Evolutionary conservation across 129 eudicot genomes (phyloP), one percentile per base, ranked within the genome.

Genomic region (Flaveria trinervia): DNA sequence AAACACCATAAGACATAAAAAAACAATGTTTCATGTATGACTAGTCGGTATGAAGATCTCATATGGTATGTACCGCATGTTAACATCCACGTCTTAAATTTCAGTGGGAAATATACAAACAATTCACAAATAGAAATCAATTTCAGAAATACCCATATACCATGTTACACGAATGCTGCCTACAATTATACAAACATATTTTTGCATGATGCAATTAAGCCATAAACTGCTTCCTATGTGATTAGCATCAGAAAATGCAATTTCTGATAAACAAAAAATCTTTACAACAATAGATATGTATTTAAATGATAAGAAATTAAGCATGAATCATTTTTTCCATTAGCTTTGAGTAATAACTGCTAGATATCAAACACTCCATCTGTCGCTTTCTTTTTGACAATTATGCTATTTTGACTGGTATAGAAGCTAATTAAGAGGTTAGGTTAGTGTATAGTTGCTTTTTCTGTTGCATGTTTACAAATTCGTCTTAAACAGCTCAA

Each of bases 201-300:
- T 22, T 43, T 41, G 46, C 51, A 5, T 2, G 16, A 48, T 65
- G 16, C 22, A 33, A 10, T 69, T 1, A 45, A 46, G 54, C 65
- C 65, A 70, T 62, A 59, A 46, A 56, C 41, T 71, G 71, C n/a
- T 55, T 22, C 74, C 75, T 77, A 55, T 54, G 68, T 5, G 7
- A 36, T 36, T 36, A 36, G 46, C 18, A 68, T 8, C 44, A 68
- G 60, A 54, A 68, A 68, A 68, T 41, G 41, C 45, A 25, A 25
- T 25, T 68, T 67, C 52, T 41, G 41, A 39, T 30, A 46, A 46
- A 5, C 51, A 51, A 50, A 36, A 12, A 5, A 66, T 1, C 57
- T 55, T 39, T 51, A 54, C 59, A 13, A 56, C 12, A 15, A 43
- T 0, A 67, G 65, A 54, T 48, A 9, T 22, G 44, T 51, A 66